Percentiles rank a stretch among this genome's conserved stretches.
phyloP scores from a whole-genome alignment of 345 rosid genomes.

The Geranium brycei region DNA sequence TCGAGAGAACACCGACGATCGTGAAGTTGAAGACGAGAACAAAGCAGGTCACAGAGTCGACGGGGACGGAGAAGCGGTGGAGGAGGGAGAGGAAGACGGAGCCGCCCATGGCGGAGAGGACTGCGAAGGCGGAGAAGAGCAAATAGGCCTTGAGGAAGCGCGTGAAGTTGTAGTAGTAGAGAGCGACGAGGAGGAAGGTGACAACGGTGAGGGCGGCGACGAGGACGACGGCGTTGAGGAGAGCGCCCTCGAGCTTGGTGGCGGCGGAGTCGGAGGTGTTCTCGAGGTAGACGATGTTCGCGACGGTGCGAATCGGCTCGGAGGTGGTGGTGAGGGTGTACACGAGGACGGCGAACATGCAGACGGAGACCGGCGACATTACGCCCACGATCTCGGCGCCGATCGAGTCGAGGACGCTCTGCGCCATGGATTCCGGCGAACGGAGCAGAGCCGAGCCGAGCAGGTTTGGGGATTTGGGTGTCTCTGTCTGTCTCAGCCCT shows the following conservation, averaged over 20 bases:
- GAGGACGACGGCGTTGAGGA: conserved; percentile 77
- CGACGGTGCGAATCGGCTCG: conserved; percentile 75
- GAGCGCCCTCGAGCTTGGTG: conserved; percentile 76
- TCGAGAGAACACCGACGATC: conserved; percentile 63
- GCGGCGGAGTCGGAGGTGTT: conserved; percentile 61
- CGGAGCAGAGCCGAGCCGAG: too few species aligned
- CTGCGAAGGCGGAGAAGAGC: conserved; percentile 89
- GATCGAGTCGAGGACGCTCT: conserved; percentile 56
- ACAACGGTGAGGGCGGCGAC: conserved; percentile 58
- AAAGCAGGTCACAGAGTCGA: conserved; percentile 66
- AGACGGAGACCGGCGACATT: conserved; percentile 88
- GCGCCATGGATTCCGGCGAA: conserved; percentile 35
- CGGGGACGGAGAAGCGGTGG: conserved; percentile 70
- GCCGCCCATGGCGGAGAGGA: conserved; percentile 79
- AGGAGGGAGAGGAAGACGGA: conserved; percentile 67
- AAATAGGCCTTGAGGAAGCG: conserved; percentile 84
- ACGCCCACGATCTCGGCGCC: conserved; percentile 91
- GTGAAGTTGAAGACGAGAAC: conserved; percentile 75
- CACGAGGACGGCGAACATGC: conserved; percentile 85
- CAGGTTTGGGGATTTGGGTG: too few species aligned
- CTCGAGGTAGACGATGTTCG: conserved; percentile 85
- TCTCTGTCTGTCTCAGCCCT: too few species aligned
- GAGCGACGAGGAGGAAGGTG: conserved; percentile 70
- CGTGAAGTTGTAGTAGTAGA: conserved; percentile 89
- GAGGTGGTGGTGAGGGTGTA: conserved; percentile 60